Percentiles rank a stretch among this genome's conserved stretches.
Evolutionary conservation across 768 basidiomycete species (phyloP).

Genomic region (Boletus subcaerulescens): DNA sequence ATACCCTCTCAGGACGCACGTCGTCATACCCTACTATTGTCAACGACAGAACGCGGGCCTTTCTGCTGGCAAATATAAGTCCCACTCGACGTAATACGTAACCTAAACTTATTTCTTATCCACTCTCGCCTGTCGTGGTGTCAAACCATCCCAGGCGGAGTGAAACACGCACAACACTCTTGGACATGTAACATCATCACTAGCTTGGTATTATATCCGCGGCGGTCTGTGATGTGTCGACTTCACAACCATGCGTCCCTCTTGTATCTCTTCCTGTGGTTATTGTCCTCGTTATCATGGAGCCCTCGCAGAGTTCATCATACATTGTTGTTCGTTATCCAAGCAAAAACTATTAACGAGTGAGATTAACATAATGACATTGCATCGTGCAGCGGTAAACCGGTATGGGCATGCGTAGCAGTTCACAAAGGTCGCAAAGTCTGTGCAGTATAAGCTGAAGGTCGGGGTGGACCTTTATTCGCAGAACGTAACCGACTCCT

Average conservation of each 20-base stretch:
- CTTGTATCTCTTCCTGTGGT: conserved; percentile 13
- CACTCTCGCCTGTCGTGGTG: conserved; percentile 9
- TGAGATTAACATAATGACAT: conserved; percentile 6
- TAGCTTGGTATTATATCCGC: conserved; percentile 20
- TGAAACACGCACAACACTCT: conserved; percentile 20
- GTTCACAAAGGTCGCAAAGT: conserved; percentile 20
- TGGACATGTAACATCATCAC: conserved; percentile 25
- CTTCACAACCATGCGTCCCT: conserved; percentile 5
- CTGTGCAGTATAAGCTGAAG: conserved; percentile 19
- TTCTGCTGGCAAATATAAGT: conserved; percentile 28
- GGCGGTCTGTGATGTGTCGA: conserved; percentile 8
- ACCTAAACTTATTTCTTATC: conserved; percentile 26
- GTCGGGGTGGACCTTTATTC: conserved; percentile 6
- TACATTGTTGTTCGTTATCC: conserved; percentile 5
- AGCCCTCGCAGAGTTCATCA: background rate
- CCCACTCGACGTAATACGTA: conserved; percentile 31
- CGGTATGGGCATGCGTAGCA: background rate
- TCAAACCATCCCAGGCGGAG: conserved; percentile 8
- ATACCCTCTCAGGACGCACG: conserved; percentile 25
- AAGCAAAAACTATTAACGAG: conserved; percentile 4
- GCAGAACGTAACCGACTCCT: conserved; percentile 16
- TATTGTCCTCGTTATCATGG: conserved; percentile 15
- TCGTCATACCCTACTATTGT: conserved; percentile 29
- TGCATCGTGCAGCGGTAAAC: background rate
- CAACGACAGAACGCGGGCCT: conserved; percentile 27